phyloP scores from a whole-genome alignment of 75 land plant species.

The Sequoiadendron giganteum region DNA sequence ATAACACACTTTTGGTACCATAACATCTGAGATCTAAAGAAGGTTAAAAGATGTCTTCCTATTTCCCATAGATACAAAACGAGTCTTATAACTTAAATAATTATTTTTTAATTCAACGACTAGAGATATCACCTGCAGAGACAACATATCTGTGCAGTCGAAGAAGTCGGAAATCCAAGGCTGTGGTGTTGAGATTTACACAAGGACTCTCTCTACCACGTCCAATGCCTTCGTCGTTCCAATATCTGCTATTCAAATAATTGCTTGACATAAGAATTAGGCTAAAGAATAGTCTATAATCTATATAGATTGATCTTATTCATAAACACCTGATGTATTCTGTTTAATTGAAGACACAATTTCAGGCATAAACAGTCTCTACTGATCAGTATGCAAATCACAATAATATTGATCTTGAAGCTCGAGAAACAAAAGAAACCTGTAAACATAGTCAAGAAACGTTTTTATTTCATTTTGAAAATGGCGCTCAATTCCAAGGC shows the following conservation, averaged over 20 bases:
- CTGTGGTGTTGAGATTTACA: constrained; percentile 32
- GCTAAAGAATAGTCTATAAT: too few relatives aligned
- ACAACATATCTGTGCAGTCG: constrained; percentile 56
- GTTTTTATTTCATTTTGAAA: background rate
- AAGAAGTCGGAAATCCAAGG: constrained; percentile 54
- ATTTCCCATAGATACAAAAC: too few relatives aligned
- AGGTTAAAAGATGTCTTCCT: too few relatives aligned
- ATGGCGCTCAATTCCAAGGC: background rate
- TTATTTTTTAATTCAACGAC: too few relatives aligned
- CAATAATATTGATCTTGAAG: background rate
- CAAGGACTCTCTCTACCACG: background rate
- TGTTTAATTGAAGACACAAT: too few relatives aligned
- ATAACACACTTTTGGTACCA: background rate
- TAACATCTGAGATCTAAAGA: too few relatives aligned
- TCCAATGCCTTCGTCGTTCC: background rate
- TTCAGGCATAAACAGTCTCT: too few relatives aligned
- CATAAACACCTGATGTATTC: too few relatives aligned
- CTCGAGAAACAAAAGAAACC: background rate
- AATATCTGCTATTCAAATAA: background rate
- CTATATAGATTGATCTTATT: too few relatives aligned
- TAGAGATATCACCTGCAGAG: constrained; percentile 25
- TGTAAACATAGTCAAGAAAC: background rate
- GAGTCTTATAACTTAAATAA: too few relatives aligned
- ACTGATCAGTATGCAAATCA: too few relatives aligned
- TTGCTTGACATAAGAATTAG: background rate